Base-by-base conservation (phyloP, 2,329 filamentous ascomycete species). In the Plectosphaerella plurivora region DNA sequence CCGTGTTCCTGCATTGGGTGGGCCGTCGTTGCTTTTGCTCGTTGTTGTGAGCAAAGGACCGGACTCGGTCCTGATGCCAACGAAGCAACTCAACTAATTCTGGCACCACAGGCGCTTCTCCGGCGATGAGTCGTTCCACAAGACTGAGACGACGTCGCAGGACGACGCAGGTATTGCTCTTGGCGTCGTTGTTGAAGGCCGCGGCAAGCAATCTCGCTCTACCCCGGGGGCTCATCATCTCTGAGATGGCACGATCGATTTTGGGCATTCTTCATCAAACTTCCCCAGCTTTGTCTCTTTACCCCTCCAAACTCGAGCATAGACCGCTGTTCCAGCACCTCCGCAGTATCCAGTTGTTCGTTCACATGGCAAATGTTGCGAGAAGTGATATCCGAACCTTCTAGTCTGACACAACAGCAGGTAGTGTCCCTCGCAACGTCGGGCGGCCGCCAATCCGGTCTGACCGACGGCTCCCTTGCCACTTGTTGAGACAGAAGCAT, bases 121-220 rank as follows among this genome's bases (percentile, higher is more conserved):
- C 45, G 56, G 56, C 28, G 56, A 58, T 44, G 56, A 58, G 47
- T 58, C 56, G 16, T 58, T 58, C 50, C 46, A 48, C 50, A 37
- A 41, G 49, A 45, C 48, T 36, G 50, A 53, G 11, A 48, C 54
- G 18, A 48, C 52, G n/a, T 51, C 50, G 50, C 52, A 57, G 45
- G 45, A 41, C 41, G 56, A 58, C 35, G 56, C 56, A 33, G 56
- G 56, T 22, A 47, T 58, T 5, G 56, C 56, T 14, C 56, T 58
- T 28, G 56, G 56, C 44, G 56, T 58, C 46, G 52, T 58, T 28
- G 56, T 58, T 47, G 56, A 58, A 51, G 52, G 56, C 46, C 51
- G 49, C n/a, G 37, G 48, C 20, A 22, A 42, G 16, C 48, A 41
- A 37, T 8, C 12, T 5, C 35, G 36, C 35, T 18, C 54, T 37